Base-by-base conservation (phyloP, 331 rosid genomes). In the Erythrophleum ivorense region DNA sequence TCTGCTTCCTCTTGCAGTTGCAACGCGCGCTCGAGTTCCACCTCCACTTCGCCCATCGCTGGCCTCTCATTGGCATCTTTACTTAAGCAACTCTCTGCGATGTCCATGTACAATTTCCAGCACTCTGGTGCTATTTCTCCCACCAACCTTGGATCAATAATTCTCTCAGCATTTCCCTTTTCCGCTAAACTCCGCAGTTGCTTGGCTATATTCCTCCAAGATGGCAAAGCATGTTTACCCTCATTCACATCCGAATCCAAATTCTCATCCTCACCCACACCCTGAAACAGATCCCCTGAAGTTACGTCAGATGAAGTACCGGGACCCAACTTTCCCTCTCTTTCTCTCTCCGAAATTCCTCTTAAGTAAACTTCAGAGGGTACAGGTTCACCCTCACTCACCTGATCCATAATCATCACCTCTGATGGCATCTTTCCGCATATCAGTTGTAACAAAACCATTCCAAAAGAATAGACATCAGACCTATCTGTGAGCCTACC, bases 11-110 rank as follows among this genome's bases (percentile, higher is more conserved):
- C 53, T 18, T 85, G 88, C 60, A 81, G 5, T 67, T 58, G 24
- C 3, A 79, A 6, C 16, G 78, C 70, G 9, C 10, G 57, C 50
- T 82, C 82, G 38, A 86, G 84, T 33, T 76, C 60, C 3, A 75
- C 24, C 82, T 82, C 86, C 19, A 79, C 85, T 67, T 86, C 86
- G 1, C 86, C 82, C 66, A 82, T 86, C 16, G 72, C 10, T n/a
- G 86, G 86, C 40, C 83, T 52, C 3, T 80, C 76, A 53, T 69
- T 21, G 13, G 79, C 60, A 21, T 86, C 81, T 9, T 1, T 1
- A n/a, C 12, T 52, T 76, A 80, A 52, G 33, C 85, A 86, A 65
- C 78, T 66, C 48, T 83, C 8, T 1, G 36, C 75, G 33, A 86
- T 62, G 38, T 83, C 73, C 75, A 72, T 5, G 5, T 60, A 29